A percentile compares a stretch with the other conserved stretches of the same genome.
phyloP scores from a whole-genome alignment of 352 stramenopile genomes.

The Globisporangium sylvaticum region DNA sequence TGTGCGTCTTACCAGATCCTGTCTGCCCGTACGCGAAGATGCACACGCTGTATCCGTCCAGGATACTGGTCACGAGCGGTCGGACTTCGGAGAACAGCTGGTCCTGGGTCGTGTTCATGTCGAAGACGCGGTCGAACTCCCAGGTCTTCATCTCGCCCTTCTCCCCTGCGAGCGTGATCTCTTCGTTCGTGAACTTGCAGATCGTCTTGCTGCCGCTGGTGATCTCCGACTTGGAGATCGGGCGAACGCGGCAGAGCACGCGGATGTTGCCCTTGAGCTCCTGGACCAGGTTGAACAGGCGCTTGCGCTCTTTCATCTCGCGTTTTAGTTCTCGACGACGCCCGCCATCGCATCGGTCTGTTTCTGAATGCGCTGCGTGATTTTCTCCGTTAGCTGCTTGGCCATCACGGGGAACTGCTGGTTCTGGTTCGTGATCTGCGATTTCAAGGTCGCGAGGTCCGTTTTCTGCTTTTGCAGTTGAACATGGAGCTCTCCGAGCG shows the following conservation, averaged over 20 bases:
- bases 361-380: slow-evolving; percentile 63
- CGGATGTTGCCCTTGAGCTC: slow-evolving; percentile 97
- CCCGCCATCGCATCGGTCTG: slow-evolving; percentile 78
- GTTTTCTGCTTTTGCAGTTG: slow-evolving; percentile 58
- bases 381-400: slow-evolving; percentile 73
- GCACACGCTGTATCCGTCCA: slow-evolving; percentile 87
- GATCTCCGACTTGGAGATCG: slow-evolving; percentile 81
- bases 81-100: slow-evolving; percentile 76
- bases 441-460: slow-evolving; percentile 46
- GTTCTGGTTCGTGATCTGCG: slow-evolving; percentile 44
- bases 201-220: slow-evolving; percentile 72
- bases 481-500: slow-evolving; percentile 30
- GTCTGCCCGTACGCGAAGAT: slow-evolving; percentile 91
- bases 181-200: slow-evolving; percentile 77
- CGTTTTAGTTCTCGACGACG: slow-evolving; percentile 89
- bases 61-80: slow-evolving; percentile 77
- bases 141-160: slow-evolving; percentile 86
- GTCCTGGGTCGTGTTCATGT: slow-evolving; percentile 70
- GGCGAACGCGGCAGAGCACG: slow-evolving; percentile 94
- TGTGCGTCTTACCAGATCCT: slow-evolving; percentile 86
- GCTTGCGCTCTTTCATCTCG: slow-evolving; percentile 86
- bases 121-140: slow-evolving; percentile 86
- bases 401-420: slow-evolving; percentile 53
- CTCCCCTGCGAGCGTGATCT: slow-evolving; percentile 73
- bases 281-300: slow-evolving; percentile 95